Conservation (phyloP, 2,329 filamentous ascomycete genomes). For the Venturia pyrina region DNA sequence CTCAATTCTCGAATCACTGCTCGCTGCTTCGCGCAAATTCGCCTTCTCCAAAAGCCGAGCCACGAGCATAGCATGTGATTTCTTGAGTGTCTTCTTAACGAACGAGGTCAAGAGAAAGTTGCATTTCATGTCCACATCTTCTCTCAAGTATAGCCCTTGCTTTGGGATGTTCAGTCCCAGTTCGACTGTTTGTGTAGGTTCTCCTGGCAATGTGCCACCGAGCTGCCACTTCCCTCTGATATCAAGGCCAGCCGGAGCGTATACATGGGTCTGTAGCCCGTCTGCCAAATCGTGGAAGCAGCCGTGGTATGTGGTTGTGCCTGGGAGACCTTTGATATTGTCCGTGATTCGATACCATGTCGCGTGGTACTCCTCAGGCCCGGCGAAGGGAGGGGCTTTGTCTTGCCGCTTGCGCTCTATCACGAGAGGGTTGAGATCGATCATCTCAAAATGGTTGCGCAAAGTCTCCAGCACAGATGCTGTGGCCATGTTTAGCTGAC, state of each 20-base stretch:
- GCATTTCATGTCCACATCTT: slow-evolving; percentile 76
- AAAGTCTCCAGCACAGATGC: slow-evolving; percentile 65
- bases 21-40: not conserved
- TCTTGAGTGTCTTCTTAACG: slow-evolving; percentile 73
- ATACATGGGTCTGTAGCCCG: slow-evolving; percentile 73
- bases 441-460: slow-evolving; percentile 72
- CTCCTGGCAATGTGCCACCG: slow-evolving; percentile 60
- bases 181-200: slow-evolving; percentile 55
- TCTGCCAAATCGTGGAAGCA: slow-evolving; percentile 66
- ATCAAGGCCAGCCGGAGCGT: slow-evolving; percentile 71
- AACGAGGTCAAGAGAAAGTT: slow-evolving; percentile 67
- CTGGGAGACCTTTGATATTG: slow-evolving; percentile 58
- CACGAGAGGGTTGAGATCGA: slow-evolving; percentile 77
- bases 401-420: slow-evolving; percentile 57
- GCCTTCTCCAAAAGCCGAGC: slow-evolving; percentile 35
- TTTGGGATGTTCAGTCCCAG: slow-evolving; percentile 55
- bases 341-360: slow-evolving; percentile 56
- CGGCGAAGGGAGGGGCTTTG: slow-evolving; percentile 54
- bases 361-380: slow-evolving; percentile 60
- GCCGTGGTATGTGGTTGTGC: slow-evolving; percentile 64
- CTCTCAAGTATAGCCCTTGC: slow-evolving; percentile 67
- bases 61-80: slow-evolving; percentile 61
- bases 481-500: not conserved
- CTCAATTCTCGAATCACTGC: not conserved
- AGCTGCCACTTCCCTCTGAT: slow-evolving; percentile 71